Evolutionary conservation across 106 monocot genomes (phyloP), one percentile per base, ranked within the genome.

Genomic region (Dendrobium officinale): DNA sequence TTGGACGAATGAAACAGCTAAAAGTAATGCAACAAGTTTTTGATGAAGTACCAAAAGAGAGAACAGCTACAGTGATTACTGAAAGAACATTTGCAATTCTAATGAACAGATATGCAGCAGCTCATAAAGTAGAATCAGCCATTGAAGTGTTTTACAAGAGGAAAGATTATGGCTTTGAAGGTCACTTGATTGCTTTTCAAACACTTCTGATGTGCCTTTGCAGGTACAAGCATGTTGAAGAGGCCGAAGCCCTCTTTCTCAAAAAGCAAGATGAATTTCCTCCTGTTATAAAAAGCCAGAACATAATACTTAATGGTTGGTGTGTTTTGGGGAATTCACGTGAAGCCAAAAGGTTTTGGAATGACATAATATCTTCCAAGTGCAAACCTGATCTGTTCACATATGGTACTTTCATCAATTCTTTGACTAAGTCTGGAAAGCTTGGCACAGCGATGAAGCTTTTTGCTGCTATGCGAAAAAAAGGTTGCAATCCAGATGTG

Each of bases 251-350:
- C 20, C 92, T 95, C 54, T 95, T 95, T 47, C 76, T 85, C 26
- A 48, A 87, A 81, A 95, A 89, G 77, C 80, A 87, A 73, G 59
- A 85, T 45, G 93, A 95, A 72, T 93, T 91, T 40, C 91, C 92
- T 40, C 88, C 88, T 20, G 91, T 82, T 55, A 89, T 91, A 83
- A 91, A 87, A 85, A 95, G 84, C 81, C 80, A 88, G 83, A 95
- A 95, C 74, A 95, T 95, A 24, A 89, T 95, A 18, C 93, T 95
- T 31, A 92, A 93, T 80, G 95, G 95, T 19, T 95, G 95, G 95
- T 93, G 92, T 67, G 92, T 95, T 15, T 67, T 89, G 78, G 95
- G 95, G 24, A 95, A 80, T 77, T 81, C 76, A 18, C 86, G 79
- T 24, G 95, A 95, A 75, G 91, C 88, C 17, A 93, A 89, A 79